Percentiles rank a stretch among this genome's conserved stretches.
Conservation (phyloP, 179 eudicot species). For the Camellia oleifera region DNA sequence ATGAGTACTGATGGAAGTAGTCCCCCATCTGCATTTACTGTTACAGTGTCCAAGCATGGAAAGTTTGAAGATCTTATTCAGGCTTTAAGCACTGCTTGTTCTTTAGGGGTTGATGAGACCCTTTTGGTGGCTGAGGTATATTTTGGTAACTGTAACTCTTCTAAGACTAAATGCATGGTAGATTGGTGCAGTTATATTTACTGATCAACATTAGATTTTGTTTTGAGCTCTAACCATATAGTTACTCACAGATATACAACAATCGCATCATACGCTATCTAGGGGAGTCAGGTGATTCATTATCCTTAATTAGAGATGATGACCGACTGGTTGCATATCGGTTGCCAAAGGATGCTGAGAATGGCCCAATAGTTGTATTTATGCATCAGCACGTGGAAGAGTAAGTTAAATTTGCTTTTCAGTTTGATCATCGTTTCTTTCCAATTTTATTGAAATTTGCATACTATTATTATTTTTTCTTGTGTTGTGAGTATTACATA, state of each 20-base stretch:
- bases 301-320: slow-evolving; percentile 83
- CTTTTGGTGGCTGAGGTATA: slow-evolving; percentile 86
- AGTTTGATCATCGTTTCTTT: background rate
- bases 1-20: slow-evolving; percentile 57
- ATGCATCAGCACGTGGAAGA: slow-evolving; percentile 80
- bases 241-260: slow-evolving; percentile 68
- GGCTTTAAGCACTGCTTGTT: slow-evolving; percentile 68
- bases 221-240: slow-evolving; percentile 23
- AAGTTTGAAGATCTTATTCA: slow-evolving; percentile 64
- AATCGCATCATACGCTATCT: slow-evolving; percentile 77
- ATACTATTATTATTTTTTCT: too few relatives aligned
- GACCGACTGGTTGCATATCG: slow-evolving; percentile 84
- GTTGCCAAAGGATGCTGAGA: slow-evolving; percentile 55
- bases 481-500: background rate
- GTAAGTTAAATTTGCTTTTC: slow-evolving; percentile 40
- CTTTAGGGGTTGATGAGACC: slow-evolving; percentile 58
- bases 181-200: background rate
- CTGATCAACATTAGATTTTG: background rate
- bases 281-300: slow-evolving; percentile 75
- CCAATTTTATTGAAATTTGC: background rate
- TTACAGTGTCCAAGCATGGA: slow-evolving; percentile 76
- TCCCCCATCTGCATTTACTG: slow-evolving; percentile 54
- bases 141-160: slow-evolving; percentile 4
- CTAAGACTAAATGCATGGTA: background rate
- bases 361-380: slow-evolving; percentile 56